These are phyloP conservation scores for Trichoderma guizhouense DNA, from an alignment of 2,329 filamentous ascomycete species.

Conservation along the genomic window DNA sequence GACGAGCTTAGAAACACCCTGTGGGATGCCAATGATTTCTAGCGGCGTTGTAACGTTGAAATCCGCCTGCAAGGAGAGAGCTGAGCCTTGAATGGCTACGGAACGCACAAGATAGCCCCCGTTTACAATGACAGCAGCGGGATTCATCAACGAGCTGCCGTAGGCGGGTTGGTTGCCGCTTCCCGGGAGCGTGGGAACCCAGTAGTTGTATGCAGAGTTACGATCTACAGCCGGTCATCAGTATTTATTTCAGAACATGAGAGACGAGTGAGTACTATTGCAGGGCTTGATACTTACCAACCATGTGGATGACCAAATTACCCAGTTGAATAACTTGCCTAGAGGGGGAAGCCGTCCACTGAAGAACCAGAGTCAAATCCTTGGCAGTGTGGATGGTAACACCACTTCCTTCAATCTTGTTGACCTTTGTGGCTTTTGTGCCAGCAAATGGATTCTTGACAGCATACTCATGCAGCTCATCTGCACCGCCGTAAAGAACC, in stretches of 20 bases:
- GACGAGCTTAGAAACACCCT: constrained; percentile 42
- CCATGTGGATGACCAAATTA: constrained; percentile 42
- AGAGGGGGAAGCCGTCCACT: constrained; percentile 31
- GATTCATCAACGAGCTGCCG: constrained; percentile 36
- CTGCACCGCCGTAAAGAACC: constrained; percentile 60
- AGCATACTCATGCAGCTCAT: constrained; percentile 62
- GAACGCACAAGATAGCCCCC: constrained; percentile 63
- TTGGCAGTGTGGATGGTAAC: constrained; percentile 24
- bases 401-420: constrained; percentile 28
- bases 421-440: constrained; percentile 23
- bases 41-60: constrained; percentile 66
- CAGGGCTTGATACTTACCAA: constrained; percentile 26
- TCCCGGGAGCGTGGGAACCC: constrained; percentile 55
- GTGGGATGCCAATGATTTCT: constrained; percentile 64
- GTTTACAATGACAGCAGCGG: constrained; percentile 54
- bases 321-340: constrained; percentile 33
- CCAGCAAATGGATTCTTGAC: constrained; percentile 28
- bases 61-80: constrained; percentile 64
- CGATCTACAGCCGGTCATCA: constrained; percentile 44
- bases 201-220: constrained; percentile 66
- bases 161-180: constrained; percentile 26
- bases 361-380: constrained; percentile 26
- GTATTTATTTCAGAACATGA: background rate
- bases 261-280: background rate
- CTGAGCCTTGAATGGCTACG: constrained; percentile 52